Base-by-base conservation (phyloP, 495 filamentous ascomycete species). In the Articulospora tetracladia region DNA sequence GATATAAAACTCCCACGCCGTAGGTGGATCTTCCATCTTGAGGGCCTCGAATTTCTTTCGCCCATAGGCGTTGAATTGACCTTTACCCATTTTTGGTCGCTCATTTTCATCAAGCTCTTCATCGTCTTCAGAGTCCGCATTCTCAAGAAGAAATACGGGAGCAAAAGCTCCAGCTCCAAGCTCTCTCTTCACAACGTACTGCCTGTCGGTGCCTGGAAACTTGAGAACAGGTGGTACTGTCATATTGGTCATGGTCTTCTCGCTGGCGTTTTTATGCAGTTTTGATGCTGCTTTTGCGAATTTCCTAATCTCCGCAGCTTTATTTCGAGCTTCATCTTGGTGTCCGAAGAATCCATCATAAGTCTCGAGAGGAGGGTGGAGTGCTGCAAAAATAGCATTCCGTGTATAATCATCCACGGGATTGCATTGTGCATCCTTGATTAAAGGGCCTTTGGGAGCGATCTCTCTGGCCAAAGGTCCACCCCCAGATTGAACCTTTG, bases 1-100 rank as follows among this genome's bases (percentile, higher is more conserved):
- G 73, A 98, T 95, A 72, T 97, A 89, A 71, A 97, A 98, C 68
- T 98, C 94, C 94, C 95, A 98, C 0, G 90, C 75, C 15, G 84
- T 86, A 0, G 93, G 91, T 3, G 93, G 92, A 51, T 88, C 84
- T 70, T 98, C 94, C 81, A 96, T 88, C 72, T 98, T 98, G 62
- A 98, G 76, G 1, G 94, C 94, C 71, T 97, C 91, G 20, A 93
- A 81, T 8, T 71, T 60, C 53, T 79, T 73, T 13, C 88, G 82
- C 17, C 64, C 68, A 1, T 76, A 72, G 49, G 69, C 70, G 39
- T 75, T 76, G 55, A 81, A 81, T 3, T 73, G 69, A 10, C 80
- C 79, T 60, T 75, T 74, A 53, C 76, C 79, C 73, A 83, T 82
- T 19, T 69, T 64, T 7, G 64, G 57, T n/a, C 39, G 34, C 44